Evolutionary conservation across 2,329 filamentous ascomycete species (phyloP).

Genomic region (Aspergillus eucalypticola): DNA sequence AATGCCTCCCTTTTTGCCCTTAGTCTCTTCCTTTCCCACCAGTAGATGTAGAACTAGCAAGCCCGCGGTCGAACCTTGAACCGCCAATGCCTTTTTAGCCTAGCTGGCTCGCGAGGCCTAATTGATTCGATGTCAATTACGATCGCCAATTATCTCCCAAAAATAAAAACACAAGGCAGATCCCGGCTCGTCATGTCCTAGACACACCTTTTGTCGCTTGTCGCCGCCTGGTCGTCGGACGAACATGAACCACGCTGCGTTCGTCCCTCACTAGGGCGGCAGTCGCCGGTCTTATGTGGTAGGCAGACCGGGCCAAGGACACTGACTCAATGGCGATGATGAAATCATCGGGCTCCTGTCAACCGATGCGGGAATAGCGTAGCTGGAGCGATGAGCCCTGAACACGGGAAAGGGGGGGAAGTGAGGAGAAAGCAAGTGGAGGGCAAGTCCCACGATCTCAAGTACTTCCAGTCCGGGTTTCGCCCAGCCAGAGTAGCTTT

Average conservation of each 20-base stretch:
- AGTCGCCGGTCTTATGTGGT: background rate
- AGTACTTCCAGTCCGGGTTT: background rate
- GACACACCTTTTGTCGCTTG: background rate
- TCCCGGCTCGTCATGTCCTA: background rate
- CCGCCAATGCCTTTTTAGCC: background rate
- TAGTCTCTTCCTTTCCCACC: too few relatives aligned
- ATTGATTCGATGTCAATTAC: background rate
- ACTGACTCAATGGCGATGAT: background rate
- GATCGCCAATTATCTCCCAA: constrained; percentile 2
- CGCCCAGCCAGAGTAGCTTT: background rate
- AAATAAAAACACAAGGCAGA: background rate
- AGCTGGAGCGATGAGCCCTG: too few relatives aligned
- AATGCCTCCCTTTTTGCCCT: too few relatives aligned
- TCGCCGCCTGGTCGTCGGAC: background rate
- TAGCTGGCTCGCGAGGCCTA: background rate
- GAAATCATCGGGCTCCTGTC: background rate
- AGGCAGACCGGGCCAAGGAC: background rate
- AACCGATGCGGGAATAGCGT: background rate
- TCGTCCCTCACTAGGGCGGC: background rate
- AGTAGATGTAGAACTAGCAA: background rate
- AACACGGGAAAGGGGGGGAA: background rate
- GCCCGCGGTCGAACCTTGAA: background rate
- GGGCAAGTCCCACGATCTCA: too few relatives aligned
- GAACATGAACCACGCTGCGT: background rate
- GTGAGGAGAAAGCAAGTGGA: too few relatives aligned